Conservation (phyloP, 2,329 filamentous ascomycete genomes). For the Calonectria crousiana region DNA sequence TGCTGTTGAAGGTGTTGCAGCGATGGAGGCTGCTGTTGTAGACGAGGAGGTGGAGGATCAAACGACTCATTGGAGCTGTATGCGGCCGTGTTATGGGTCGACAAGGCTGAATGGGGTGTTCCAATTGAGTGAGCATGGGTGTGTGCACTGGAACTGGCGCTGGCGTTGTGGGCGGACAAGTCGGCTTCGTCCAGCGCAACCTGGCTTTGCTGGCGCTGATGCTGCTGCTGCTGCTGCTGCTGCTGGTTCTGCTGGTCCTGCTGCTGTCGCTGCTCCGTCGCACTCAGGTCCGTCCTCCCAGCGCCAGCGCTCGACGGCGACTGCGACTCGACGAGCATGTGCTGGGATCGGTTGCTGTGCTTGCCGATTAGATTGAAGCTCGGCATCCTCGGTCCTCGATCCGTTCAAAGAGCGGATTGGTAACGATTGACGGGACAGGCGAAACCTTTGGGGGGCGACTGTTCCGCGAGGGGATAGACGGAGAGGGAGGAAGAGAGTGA, state of each 20-base stretch:
- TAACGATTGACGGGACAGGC: slow-evolving; percentile 18
- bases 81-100: slow-evolving; percentile 50
- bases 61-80: slow-evolving; percentile 64
- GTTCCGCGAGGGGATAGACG: slow-evolving; percentile 19
- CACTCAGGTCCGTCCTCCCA: slow-evolving; percentile 38
- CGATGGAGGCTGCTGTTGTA: slow-evolving; percentile 43
- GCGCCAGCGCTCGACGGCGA: slow-evolving; percentile 48
- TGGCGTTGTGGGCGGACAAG: slow-evolving; percentile 44
- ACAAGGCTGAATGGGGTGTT: slow-evolving; percentile 61
- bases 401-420: slow-evolving; percentile 9
- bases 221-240: slow-evolving; percentile 36
- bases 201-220: slow-evolving; percentile 23
- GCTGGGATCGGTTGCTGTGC: slow-evolving; percentile 69
- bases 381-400: slow-evolving; percentile 56
- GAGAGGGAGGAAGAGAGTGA: slow-evolving; percentile 15
- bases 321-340: slow-evolving; percentile 62
- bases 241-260: slow-evolving; percentile 20
- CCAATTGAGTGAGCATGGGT: slow-evolving; percentile 37
- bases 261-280: slow-evolving; percentile 32
- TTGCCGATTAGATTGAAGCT: slow-evolving; percentile 67
- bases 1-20: slow-evolving; percentile 40
- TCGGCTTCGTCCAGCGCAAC: slow-evolving; percentile 41
- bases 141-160: slow-evolving; percentile 32
- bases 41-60: slow-evolving; percentile 46
- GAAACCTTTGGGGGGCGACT: slow-evolving; percentile 10